phyloP scores from a whole-genome alignment of 352 stramenopile genomes.

The Pythium aphanidermatum region DNA sequence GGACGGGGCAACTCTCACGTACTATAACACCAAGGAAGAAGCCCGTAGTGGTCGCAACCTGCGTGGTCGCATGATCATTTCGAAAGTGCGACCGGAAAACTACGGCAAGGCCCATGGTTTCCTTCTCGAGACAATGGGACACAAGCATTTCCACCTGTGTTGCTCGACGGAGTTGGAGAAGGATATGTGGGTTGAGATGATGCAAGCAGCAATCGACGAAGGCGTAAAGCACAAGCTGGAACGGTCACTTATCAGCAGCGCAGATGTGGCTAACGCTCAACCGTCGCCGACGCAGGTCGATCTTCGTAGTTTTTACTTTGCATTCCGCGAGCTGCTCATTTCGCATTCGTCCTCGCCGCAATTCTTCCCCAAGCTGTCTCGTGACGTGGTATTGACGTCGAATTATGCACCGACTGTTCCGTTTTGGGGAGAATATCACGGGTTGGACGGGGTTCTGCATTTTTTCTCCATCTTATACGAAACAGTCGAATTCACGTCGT shows the following conservation, averaged over 20 bases:
- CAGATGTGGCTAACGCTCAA: slow-evolving; percentile 30
- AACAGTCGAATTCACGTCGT: slow-evolving; percentile 83
- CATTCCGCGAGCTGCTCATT: slow-evolving; percentile 83
- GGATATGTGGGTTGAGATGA: slow-evolving; percentile 91
- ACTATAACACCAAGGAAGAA: slow-evolving; percentile 87
- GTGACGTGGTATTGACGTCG: slow-evolving; percentile 79
- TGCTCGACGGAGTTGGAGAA: slow-evolving; percentile 85
- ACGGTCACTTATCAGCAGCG: slow-evolving; percentile 14
- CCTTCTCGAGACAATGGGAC: slow-evolving; percentile 79
- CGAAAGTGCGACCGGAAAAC: slow-evolving; percentile 75
- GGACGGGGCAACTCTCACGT: slow-evolving; percentile 73
- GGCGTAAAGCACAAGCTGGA: slow-evolving; percentile 32
- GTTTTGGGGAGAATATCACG: slow-evolving; percentile 87
- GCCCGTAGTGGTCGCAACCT: slow-evolving; percentile 73
- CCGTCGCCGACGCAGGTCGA: slow-evolving; percentile 74
- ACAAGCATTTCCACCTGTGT: slow-evolving; percentile 87
- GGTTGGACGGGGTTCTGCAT: slow-evolving; percentile 79
- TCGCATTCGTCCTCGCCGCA: slow-evolving; percentile 84
- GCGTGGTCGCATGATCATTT: slow-evolving; percentile 76
- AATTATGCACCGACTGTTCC: slow-evolving; percentile 86
- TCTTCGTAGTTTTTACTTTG: slow-evolving; percentile 81
- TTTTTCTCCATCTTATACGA: slow-evolving; percentile 90
- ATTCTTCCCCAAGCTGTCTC: slow-evolving; percentile 84
- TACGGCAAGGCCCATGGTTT: slow-evolving; percentile 87
- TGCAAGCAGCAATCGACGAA: slow-evolving; percentile 85